Evolutionary conservation across 108 stramenopile genomes (phyloP).

Genomic region (Cyclotella sp.): DNA sequence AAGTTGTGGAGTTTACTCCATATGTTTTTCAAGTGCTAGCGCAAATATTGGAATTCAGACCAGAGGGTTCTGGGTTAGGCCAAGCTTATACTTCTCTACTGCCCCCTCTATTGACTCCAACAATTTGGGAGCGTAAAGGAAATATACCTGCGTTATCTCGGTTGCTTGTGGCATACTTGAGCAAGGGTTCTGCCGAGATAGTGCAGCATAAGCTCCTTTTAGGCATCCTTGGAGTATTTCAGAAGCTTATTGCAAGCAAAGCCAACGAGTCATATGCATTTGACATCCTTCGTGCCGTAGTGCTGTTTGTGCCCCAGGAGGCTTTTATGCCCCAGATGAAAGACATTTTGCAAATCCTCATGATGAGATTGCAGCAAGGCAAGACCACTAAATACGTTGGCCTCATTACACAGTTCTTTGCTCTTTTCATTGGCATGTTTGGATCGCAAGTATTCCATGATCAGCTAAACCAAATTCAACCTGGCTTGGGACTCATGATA

Average conservation of each 20-base stretch:
- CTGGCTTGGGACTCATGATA: constrained; percentile 64
- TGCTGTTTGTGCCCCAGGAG: constrained; percentile 66
- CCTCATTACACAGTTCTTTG: constrained; percentile 71
- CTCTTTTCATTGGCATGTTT: constrained; percentile 73
- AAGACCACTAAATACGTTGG: constrained; percentile 60
- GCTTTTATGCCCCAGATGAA: constrained; percentile 57
- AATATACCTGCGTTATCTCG: constrained; percentile 96
- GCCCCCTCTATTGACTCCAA: constrained; percentile 83
- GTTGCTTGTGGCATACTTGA: constrained; percentile 88
- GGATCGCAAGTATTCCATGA: constrained; percentile 62
- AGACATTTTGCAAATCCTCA: constrained; percentile 71
- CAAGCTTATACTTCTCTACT: constrained; percentile 86
- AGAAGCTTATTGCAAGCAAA: constrained; percentile 85
- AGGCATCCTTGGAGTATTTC: constrained; percentile 81
- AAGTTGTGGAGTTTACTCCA: constrained; percentile 94
- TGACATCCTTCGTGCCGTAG: constrained; percentile 71
- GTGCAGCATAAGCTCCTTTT: constrained; percentile 47
- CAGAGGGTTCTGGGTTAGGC: constrained; percentile 71
- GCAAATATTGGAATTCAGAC: constrained; percentile 90
- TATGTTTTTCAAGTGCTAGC: constrained; percentile 99
- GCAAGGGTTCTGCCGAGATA: constrained; percentile 73
- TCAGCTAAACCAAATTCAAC: constrained; percentile 64
- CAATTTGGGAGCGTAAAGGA: constrained; percentile 91
- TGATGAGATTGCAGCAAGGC: constrained; percentile 71
- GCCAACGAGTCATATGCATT: constrained; percentile 81